Base-by-base conservation (phyloP, 2,329 filamentous ascomycete species). In the Epichloe typhina region DNA sequence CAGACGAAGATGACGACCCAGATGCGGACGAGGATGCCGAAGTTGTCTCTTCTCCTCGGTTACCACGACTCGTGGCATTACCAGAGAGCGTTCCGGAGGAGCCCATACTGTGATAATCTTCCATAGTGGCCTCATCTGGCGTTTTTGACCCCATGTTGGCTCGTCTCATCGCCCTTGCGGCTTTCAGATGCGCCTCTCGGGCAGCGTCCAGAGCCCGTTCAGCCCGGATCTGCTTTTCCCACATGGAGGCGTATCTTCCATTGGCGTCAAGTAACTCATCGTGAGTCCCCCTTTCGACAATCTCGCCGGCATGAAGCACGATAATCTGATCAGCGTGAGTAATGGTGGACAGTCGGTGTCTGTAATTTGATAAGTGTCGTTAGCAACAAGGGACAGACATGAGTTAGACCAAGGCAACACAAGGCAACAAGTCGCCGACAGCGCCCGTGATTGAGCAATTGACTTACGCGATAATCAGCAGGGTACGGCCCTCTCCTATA, bases 381-480 rank as follows among this genome's bases (percentile, higher is more conserved):
- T 52, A 64, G 60, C 26, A 37, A 49, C 39, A 39, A 9, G 26
- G 26, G 26, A 31, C 26, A 31, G 26, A 9, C 26, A 31, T 9
- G 2, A 31, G 8, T 31, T 31, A 31, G 26, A 31, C 26, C 26
- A 31, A 31, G 26, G 26, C 26, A 3, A 31, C 7, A 17, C 17
- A 17, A 17, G 17, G 17, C 17, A 17, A 17, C 17, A n/a, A 9
- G 3, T 31, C 26, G 8, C 26, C 26, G 26, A 31, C 26, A 31
- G 1, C 26, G 26, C 7, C 7, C 26, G 26, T 9, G 26, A 33
- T n/a, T 31, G 23, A 5, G 26, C 26, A 12, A 13, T 6, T 8
- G 31, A 76, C 79, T 71, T 82, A 88, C 72, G 93, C 93, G 69
- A 98, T 97, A 48, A 97, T 89, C 54, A 98, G 79, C 71, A 96